A percentile compares a stretch with the other conserved stretches of the same genome.
These are phyloP conservation scores for Colletotrichum kahawae DNA, from an alignment of 2,329 filamentous ascomycete species.

Conservation along the genomic window DNA sequence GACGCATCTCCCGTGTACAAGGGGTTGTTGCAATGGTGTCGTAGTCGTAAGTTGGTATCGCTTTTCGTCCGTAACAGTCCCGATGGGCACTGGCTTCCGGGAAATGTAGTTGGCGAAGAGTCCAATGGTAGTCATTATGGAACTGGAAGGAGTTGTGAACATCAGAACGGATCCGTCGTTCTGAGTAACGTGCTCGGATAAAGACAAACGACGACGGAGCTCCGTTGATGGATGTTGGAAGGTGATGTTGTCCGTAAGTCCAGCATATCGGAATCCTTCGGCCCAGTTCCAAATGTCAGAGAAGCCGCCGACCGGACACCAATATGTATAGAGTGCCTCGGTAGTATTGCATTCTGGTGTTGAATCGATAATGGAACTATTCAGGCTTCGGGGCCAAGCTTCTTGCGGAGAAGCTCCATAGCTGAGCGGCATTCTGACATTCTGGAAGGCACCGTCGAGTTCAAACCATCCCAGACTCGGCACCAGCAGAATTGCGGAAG, in stretches of 20 bases:
- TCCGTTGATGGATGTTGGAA: slow-evolving; percentile 2
- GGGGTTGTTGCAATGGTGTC: background rate
- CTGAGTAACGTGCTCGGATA: background rate
- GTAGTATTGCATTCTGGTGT: background rate
- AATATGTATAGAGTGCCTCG: background rate
- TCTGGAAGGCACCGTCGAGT: background rate
- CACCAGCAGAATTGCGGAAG: slow-evolving; percentile 5
- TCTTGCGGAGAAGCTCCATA: background rate
- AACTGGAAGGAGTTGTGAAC: background rate
- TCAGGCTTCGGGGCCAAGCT: background rate
- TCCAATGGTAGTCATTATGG: background rate
- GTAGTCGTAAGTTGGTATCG: background rate
- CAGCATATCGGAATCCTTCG: background rate
- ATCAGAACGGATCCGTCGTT: background rate
- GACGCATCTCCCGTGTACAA: background rate
- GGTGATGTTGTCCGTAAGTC: background rate
- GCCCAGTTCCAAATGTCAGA: background rate
- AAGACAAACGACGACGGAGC: background rate
- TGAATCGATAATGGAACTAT: background rate
- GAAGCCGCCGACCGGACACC: background rate
- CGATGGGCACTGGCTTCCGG: background rate
- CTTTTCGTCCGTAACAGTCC: background rate
- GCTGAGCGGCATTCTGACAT: background rate
- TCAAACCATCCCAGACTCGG: background rate
- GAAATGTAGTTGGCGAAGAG: background rate